These are phyloP conservation scores for Meredithiella fracta DNA, from an alignment of 2,329 filamentous ascomycete species.

Conservation along the genomic window DNA sequence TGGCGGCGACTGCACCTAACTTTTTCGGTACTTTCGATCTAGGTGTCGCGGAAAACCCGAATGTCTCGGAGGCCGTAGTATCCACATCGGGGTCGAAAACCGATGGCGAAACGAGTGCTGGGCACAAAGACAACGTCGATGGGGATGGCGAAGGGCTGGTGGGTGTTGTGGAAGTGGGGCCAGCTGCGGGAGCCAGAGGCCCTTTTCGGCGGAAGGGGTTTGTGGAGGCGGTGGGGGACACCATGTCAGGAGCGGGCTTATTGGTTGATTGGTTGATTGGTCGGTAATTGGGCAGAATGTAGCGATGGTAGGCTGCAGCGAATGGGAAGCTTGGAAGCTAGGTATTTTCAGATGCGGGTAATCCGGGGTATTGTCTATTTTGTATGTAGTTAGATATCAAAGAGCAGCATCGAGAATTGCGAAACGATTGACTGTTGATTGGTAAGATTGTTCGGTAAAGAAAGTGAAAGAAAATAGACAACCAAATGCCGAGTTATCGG, in stretches of 20 bases:
- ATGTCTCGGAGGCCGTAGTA: slow-evolving; percentile 7
- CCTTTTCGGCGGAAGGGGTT: slow-evolving; percentile 13
- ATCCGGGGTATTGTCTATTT: not conserved
- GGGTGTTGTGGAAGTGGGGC: not conserved
- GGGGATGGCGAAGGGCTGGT: slow-evolving; percentile 1
- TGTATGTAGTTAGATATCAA: no score
- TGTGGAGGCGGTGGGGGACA: slow-evolving; percentile 8
- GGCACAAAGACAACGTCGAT: slow-evolving; percentile 5
- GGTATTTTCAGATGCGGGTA: not conserved
- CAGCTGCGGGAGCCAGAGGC: slow-evolving; percentile 1
- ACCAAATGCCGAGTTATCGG: not conserved
- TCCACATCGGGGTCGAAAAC: slow-evolving; percentile 11
- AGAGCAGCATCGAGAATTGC: no score
- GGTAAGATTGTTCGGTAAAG: not conserved
- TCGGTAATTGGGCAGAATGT: not conserved
- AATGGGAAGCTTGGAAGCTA: not conserved
- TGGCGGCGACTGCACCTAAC: slow-evolving; percentile 49
- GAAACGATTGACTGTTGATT: not conserved
- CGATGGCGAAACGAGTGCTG: slow-evolving; percentile 1
- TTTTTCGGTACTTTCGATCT: slow-evolving; percentile 42
- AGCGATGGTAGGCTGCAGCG: not conserved
- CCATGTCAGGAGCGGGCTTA: not conserved
- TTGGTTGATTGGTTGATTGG: not conserved
- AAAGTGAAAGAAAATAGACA: not conserved
- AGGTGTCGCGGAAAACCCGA: slow-evolving; percentile 4